Evolutionary conservation across 2,329 filamentous ascomycete genomes (phyloP).

Genomic region (Grosmannia huntii): DNA sequence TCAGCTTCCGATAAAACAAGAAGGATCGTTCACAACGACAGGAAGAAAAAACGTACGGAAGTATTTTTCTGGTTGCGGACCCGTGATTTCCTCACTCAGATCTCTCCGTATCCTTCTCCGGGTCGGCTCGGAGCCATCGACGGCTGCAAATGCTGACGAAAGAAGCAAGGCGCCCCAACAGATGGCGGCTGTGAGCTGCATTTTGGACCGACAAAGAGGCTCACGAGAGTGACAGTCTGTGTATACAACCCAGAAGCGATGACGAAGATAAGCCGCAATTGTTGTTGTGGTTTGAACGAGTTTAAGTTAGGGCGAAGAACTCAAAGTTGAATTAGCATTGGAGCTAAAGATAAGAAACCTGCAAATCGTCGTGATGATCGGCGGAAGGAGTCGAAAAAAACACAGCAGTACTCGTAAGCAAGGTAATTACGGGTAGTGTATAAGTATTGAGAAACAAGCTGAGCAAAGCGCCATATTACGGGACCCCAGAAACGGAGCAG

Average conservation of each 20-base stretch:
- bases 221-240: not conserved
- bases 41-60: slow-evolving; percentile 18
- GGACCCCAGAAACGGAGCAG: too few species aligned
- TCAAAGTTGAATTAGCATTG: too few species aligned
- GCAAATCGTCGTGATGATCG: too few species aligned
- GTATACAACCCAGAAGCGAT: not conserved
- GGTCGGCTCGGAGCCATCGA: too few species aligned
- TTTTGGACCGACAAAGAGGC: not conserved
- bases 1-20: not conserved
- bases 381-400: too few species aligned
- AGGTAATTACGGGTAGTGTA: too few species aligned
- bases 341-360: too few species aligned
- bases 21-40: not conserved
- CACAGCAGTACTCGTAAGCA: too few species aligned
- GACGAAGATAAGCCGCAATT: not conserved
- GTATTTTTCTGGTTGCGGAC: slow-evolving; percentile 19
- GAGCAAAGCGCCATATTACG: too few species aligned
- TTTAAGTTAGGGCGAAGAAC: too few species aligned
- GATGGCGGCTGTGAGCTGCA: not conserved
- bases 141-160: not conserved
- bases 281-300: not conserved
- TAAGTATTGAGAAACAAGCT: too few species aligned
- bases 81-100: slow-evolving; percentile 7
- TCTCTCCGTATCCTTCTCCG: slow-evolving; percentile 16
- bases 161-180: not conserved